A percentile compares a stretch with the other conserved stretches of the same genome.
phyloP scores from a whole-genome alignment of 441 rosid species.

The Geranium incanum region DNA sequence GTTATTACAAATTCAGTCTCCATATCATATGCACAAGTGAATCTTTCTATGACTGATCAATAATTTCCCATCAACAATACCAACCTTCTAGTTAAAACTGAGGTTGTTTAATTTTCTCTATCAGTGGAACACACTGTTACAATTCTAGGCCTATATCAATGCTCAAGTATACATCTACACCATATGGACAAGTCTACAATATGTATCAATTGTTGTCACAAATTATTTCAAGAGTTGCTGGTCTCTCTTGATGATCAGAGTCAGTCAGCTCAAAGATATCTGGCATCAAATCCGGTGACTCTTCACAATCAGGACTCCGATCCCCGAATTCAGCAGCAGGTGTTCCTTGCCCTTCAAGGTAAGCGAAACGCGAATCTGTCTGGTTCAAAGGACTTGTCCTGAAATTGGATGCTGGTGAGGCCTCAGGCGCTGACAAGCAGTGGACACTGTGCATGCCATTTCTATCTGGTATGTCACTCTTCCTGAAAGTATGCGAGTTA shows the following conservation, averaged over 20 bases:
- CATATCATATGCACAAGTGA: not conserved
- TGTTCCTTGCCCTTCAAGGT: slow-evolving; percentile 13
- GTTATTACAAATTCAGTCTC: not conserved
- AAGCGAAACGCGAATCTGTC: slow-evolving; percentile 10
- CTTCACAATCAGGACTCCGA: slow-evolving; percentile 6
- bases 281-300: slow-evolving; percentile 4
- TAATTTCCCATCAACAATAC: not conserved
- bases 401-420: slow-evolving; percentile 11
- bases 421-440: slow-evolving; percentile 2
- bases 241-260: not conserved
- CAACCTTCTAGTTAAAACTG: not conserved
- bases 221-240: not conserved
- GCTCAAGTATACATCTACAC: not conserved
- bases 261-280: not conserved
- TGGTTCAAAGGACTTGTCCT: slow-evolving; percentile 16
- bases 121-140: not conserved
- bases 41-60: not conserved
- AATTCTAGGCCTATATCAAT: not conserved
- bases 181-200: not conserved
- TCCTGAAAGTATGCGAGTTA: slow-evolving; percentile 25
- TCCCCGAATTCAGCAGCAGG: slow-evolving; percentile 8
- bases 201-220: not conserved
- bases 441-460: slow-evolving; percentile 7
- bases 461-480: not conserved
- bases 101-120: not conserved